Conservation (phyloP, 805 yeast species). For the Wickerhamiella domercqiae region DNA sequence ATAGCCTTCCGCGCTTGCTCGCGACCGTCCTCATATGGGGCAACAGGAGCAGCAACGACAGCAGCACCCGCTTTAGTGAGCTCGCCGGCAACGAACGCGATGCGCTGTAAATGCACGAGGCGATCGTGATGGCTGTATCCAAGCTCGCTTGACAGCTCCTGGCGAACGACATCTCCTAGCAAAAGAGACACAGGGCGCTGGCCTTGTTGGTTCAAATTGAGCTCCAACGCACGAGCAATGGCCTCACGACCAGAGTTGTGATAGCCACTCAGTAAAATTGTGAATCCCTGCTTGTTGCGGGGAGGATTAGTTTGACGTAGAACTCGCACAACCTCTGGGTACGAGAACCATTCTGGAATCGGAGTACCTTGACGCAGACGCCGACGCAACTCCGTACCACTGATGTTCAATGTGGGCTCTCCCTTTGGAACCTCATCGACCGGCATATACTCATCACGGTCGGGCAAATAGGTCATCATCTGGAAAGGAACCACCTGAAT, state of each 20-base stretch:
- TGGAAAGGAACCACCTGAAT: constrained; percentile 91
- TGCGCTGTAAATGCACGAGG: constrained; percentile 29
- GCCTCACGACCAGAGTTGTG: constrained; percentile 47
- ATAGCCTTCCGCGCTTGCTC: constrained; percentile 29
- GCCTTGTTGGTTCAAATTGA: constrained; percentile 81
- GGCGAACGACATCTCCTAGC: constrained; percentile 30
- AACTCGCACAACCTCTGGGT: constrained; percentile 87
- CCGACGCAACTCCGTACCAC: constrained; percentile 89
- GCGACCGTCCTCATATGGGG: constrained; percentile 32
- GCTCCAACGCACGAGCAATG: constrained; percentile 69
- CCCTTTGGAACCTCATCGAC: constrained; percentile 76
- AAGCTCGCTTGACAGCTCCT: constrained; percentile 28
- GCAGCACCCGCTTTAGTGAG: constrained; percentile 84
- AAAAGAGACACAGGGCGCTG: constrained; percentile 62
- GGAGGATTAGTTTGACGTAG: constrained; percentile 90
- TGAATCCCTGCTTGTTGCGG: constrained; percentile 77
- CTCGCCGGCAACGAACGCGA: constrained; percentile 56
- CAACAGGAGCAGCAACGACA: constrained; percentile 52
- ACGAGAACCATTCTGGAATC: constrained; percentile 94
- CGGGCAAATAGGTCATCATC: constrained; percentile 93
- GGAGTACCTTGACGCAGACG: constrained; percentile 72
- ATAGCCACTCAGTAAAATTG: constrained; percentile 47
- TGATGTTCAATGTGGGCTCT: constrained; percentile 71
- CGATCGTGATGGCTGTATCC: constrained; percentile 29
- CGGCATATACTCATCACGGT: constrained; percentile 88